Evolutionary conservation across 2,329 filamentous ascomycete genomes (phyloP), one percentile per base, ranked within the genome.

Genomic region (Trichoderma sp.): DNA sequence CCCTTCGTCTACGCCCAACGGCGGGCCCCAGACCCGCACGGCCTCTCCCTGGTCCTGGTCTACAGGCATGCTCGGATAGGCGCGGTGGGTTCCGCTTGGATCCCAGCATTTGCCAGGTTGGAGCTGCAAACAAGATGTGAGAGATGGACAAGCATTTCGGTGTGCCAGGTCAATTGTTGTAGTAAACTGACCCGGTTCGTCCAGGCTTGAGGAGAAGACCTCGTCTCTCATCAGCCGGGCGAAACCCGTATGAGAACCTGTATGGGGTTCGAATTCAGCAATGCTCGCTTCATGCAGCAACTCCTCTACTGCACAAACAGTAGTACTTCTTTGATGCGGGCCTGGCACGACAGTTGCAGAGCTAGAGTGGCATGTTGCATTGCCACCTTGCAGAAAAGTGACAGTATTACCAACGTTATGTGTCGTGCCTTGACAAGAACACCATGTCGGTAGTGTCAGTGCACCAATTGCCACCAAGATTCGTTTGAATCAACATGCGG

Each of bases 1-100:
- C 38, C 69, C 29, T 64, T 45, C 60, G n/a, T 73, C 62, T 18
- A 73, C 29, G 60, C 71, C 71, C 62, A 73, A 73, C 16, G 67
- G 71, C 71, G 71, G 71, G 60, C 60, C 71, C 38, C 33, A 71
- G 69, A 64, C 69, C 69, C 71, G 59, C 71, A 64, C 16, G 14
- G 41, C 71, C 29, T 24, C 29, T 24, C 29, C 29, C 18, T 45
- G 29, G 56, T 12, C 29, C 18, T 45, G 29, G 56, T 7, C 29
- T 24, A 35, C 31, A 63, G 33, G 60, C 31, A 63, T 63, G 60
- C 5, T 12, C 50, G 50, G 50, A 56, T 35, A 27, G 24, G 56
- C 33, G 18, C 59, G 45, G 38, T 41, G 27, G 68, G 33, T 72
- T 53, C 68, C 59, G 41, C 59, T n/a, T 24, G 50, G 24, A 38